phyloP scores from a whole-genome alignment of 495 filamentous ascomycete genomes.

The Podospora pseudocomata region DNA sequence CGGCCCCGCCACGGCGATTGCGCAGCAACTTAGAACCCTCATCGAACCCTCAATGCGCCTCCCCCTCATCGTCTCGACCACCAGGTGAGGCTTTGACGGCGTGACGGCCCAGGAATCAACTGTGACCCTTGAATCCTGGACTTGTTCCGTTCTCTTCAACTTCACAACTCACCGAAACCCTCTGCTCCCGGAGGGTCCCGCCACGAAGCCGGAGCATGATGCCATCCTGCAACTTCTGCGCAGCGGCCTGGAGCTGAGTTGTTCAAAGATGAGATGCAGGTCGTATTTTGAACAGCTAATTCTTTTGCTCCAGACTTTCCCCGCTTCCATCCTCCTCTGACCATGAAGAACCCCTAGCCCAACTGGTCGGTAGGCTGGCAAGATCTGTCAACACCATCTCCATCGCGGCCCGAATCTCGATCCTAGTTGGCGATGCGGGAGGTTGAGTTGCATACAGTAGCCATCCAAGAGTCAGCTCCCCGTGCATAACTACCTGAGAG shows the following conservation, averaged over 20 bases:
- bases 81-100: slow-evolving; percentile 9
- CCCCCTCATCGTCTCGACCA: slow-evolving; percentile 15
- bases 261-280: not conserved
- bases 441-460: not conserved
- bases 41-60: slow-evolving; percentile 13
- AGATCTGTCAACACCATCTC: not conserved
- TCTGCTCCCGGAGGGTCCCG: not conserved
- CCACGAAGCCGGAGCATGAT: not conserved
- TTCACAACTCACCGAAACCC: not conserved
- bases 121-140: not conserved
- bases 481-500: slow-evolving; percentile 1
- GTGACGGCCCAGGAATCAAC: slow-evolving; percentile 7
- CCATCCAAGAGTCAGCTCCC: not conserved
- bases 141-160: not conserved
- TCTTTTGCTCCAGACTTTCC: not conserved
- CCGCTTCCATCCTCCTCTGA: not conserved
- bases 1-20: not conserved
- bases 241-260: not conserved
- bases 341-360: not conserved
- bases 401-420: slow-evolving; percentile 4
- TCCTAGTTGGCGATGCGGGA: not conserved
- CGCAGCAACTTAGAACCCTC: not conserved
- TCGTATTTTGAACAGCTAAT: not conserved
- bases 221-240: not conserved
- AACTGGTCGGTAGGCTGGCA: not conserved